A percentile compares a stretch with the other conserved stretches of the same genome.
Evolutionary conservation across 1,139 yeast species (phyloP).

Genomic region (Spencermartinsiella ligniputridi): DNA sequence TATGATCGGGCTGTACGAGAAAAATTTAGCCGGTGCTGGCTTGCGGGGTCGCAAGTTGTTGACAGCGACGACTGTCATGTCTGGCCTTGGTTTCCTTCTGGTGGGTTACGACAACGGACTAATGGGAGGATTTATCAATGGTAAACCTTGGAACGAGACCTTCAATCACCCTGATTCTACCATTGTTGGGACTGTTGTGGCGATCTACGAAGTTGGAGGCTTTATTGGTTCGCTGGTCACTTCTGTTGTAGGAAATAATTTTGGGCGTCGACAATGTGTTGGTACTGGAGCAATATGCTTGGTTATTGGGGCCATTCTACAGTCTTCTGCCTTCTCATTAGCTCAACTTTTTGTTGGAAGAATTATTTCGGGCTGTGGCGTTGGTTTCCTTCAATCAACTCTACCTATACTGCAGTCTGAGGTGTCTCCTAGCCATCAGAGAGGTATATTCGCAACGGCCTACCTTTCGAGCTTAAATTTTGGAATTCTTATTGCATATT

Average conservation of each 20-base stretch:
- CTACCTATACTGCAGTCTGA: conserved; percentile 58
- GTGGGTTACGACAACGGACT: conserved; percentile 15
- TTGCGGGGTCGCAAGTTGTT: not conserved
- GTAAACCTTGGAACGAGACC: conserved; percentile 10
- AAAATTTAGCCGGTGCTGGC: too few species aligned
- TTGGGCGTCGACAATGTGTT: conserved; percentile 67
- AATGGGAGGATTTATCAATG: conserved; percentile 17
- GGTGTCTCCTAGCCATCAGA: conserved; percentile 39
- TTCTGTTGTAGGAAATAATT: conserved; percentile 54
- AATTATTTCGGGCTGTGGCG: conserved; percentile 54
- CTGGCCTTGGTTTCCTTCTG: not conserved
- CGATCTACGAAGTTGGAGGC: conserved; percentile 81
- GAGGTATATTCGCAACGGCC: conserved; percentile 64
- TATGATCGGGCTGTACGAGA: too few species aligned
- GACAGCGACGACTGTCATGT: not conserved
- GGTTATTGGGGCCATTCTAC: conserved; percentile 61
- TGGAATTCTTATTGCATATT: conserved; percentile 12
- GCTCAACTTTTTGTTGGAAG: conserved; percentile 67
- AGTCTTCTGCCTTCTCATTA: conserved; percentile 51
- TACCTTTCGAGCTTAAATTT: conserved; percentile 13
- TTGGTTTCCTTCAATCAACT: conserved; percentile 57
- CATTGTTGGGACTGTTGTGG: conserved; percentile 30
- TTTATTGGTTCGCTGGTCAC: conserved; percentile 45
- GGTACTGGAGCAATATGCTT: conserved; percentile 68
- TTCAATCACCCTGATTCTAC: conserved; percentile 19